These are phyloP conservation scores for Phytopythium kandeliae DNA, from an alignment of 352 stramenopile genomes.

Conservation along the genomic window DNA sequence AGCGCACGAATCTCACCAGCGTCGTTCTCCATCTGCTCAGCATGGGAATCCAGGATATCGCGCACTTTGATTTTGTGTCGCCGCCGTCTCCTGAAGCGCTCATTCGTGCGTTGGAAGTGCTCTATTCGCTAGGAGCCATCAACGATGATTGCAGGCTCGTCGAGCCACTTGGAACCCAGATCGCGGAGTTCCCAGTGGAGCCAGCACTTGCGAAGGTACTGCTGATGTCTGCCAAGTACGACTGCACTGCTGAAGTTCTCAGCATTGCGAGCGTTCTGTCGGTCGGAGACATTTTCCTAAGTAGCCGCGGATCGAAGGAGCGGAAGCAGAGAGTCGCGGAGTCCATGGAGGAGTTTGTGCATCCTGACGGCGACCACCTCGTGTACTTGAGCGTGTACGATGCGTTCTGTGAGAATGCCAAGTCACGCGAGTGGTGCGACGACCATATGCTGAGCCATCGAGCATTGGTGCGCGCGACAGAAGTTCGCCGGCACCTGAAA, in stretches of 20 bases:
- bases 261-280: conserved; percentile 95
- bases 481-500: conserved; percentile 67
- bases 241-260: conserved; percentile 91
- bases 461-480: conserved; percentile 48
- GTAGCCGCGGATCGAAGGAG: conserved; percentile 49
- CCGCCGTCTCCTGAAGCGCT: conserved; percentile 65
- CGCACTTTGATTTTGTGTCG: conserved; percentile 81
- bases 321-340: conserved; percentile 62
- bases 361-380: conserved; percentile 66
- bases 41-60: conserved; percentile 83
- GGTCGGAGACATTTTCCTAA: conserved; percentile 85
- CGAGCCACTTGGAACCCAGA: conserved; percentile 88
- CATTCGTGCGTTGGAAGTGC: conserved; percentile 59
- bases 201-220: conserved; percentile 78
- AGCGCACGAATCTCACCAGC: conserved; percentile 68
- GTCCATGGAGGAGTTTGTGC: conserved; percentile 58
- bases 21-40: conserved; percentile 72
- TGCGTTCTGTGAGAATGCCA: conserved; percentile 61
- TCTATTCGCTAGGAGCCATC: conserved; percentile 69
- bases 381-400: conserved; percentile 68
- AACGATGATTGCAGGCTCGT: conserved; percentile 47
- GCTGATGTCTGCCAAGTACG: conserved; percentile 51
- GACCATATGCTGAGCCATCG: conserved; percentile 58
- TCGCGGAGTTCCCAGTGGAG: conserved; percentile 97
- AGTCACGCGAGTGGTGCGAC: conserved; percentile 67